Percentiles rank a stretch among this genome's conserved stretches.
Conservation (phyloP, 768 basidiomycete genomes). For the Lentinula guzmanii region DNA sequence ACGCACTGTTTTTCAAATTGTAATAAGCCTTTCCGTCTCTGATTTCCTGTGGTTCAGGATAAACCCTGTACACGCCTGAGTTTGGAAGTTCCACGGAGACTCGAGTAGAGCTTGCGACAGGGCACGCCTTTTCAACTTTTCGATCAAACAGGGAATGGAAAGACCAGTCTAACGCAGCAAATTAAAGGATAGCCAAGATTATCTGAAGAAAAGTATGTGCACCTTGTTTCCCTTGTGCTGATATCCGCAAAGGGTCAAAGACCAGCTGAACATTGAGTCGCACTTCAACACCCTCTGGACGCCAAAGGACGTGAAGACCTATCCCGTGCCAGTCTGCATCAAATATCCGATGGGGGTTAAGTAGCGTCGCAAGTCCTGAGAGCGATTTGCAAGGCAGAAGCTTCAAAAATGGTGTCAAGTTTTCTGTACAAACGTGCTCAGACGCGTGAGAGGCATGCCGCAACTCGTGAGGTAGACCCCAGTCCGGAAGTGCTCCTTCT, state of each 20-base stretch:
- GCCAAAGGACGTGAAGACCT: constrained; percentile 70
- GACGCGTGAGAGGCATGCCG: constrained; percentile 76
- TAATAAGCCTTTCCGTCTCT: constrained; percentile 37
- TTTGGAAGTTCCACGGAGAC: constrained; percentile 45
- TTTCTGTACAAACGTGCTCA: constrained; percentile 95
- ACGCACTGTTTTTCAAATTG: constrained; percentile 42
- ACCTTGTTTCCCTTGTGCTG: constrained; percentile 52
- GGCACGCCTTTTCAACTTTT: constrained; percentile 57
- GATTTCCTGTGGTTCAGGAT: constrained; percentile 42
- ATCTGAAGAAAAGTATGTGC: constrained; percentile 6
- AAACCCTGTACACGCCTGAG: constrained; percentile 35
- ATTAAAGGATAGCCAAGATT: not conserved
- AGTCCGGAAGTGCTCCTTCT: constrained; percentile 48
- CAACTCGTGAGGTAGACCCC: constrained; percentile 45
- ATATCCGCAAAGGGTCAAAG: constrained; percentile 64
- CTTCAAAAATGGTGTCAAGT: constrained; percentile 93
- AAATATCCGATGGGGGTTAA: constrained; percentile 83
- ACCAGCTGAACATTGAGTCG: constrained; percentile 70
- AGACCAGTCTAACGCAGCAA: constrained; percentile 59
- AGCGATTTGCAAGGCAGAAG: constrained; percentile 88
- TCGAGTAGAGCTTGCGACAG: constrained; percentile 58
- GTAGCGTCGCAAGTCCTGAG: constrained; percentile 76
- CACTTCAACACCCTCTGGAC: constrained; percentile 55
- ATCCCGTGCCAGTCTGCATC: constrained; percentile 92
- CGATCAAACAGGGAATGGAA: constrained; percentile 64